Percentiles rank a stretch among this genome's conserved stretches.
Conservation (phyloP, 1,284 basidiomycete genomes). For the Cryptococcus hybrid region DNA sequence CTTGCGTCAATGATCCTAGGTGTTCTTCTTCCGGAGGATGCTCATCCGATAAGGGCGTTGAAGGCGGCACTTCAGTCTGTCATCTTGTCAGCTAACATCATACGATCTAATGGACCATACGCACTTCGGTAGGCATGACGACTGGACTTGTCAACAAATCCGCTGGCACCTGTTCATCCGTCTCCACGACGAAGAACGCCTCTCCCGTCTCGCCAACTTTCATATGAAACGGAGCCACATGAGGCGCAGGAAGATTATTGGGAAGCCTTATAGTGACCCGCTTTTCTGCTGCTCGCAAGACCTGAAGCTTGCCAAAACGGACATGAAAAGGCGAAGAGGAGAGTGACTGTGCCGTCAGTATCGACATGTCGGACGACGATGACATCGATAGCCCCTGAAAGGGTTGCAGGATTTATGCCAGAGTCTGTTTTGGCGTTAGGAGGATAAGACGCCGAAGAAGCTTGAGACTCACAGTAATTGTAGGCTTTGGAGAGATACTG, state of each 20-base stretch:
- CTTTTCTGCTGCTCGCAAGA: conserved; percentile 90
- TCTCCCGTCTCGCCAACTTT: conserved; percentile 99
- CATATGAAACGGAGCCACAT: conserved; percentile 81
- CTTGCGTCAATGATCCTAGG: conserved; percentile 28
- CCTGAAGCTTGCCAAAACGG: conserved; percentile 96
- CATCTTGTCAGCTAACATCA: neutral
- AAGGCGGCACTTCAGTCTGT: conserved; percentile 10
- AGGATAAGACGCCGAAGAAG: no score
- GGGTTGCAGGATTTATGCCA: conserved; percentile 82
- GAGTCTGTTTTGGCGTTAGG: conserved; percentile 39
- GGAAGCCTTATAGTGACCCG: conserved; percentile 78
- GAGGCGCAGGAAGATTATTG: conserved; percentile 47
- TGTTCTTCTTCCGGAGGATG: neutral
- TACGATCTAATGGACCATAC: conserved; percentile 5
- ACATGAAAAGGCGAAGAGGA: conserved; percentile 97
- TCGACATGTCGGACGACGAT: conserved; percentile 81
- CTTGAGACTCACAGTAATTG: conserved; percentile 38
- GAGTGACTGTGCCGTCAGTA: conserved; percentile 58
- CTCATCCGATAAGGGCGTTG: conserved; percentile 8
- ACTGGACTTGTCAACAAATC: conserved; percentile 93
- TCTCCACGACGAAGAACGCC: conserved; percentile 98
- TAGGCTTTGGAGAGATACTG: conserved; percentile 49
- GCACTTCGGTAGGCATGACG: conserved; percentile 54
- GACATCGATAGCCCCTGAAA: conserved; percentile 96
- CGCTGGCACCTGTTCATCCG: conserved; percentile 87